Conservation (phyloP, 129 eudicot genomes). For the Flaveria bidentis region DNA sequence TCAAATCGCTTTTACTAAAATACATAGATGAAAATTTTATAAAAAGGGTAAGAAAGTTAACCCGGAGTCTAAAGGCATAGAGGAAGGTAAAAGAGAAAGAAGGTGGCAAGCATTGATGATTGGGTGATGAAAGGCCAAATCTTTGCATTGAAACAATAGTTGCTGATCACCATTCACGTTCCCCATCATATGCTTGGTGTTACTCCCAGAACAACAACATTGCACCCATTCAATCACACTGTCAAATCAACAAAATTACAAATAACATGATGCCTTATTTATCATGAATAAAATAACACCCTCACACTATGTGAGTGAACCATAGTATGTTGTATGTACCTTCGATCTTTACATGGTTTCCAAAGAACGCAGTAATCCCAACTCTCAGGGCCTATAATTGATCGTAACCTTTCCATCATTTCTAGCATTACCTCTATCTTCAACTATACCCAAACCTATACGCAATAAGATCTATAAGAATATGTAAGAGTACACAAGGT, state of each 20-base stretch:
- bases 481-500: too few species aligned
- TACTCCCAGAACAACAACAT: slow-evolving; percentile 83
- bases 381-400: slow-evolving; percentile 57
- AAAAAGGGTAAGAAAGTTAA: background rate
- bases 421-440: slow-evolving; percentile 60
- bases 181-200: slow-evolving; percentile 23
- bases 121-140: slow-evolving; percentile 63
- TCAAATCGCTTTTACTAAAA: too few species aligned
- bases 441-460: background rate
- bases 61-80: slow-evolving; percentile 77
- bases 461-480: background rate
- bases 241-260: background rate
- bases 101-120: slow-evolving; percentile 62
- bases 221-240: slow-evolving; percentile 81
- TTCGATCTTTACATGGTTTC: slow-evolving; percentile 79
- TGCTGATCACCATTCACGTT: slow-evolving; percentile 31
- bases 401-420: slow-evolving; percentile 63
- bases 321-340: slow-evolving; percentile 36
- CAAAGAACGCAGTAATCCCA: slow-evolving; percentile 92
- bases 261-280: background rate
- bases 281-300: too few species aligned
- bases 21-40: too few species aligned
- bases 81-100: slow-evolving; percentile 72
- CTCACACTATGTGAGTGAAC: background rate
- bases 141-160: slow-evolving; percentile 56